These are phyloP conservation scores for Naganishia kalamii DNA, from an alignment of 768 basidiomycete species.

Conservation along the genomic window DNA sequence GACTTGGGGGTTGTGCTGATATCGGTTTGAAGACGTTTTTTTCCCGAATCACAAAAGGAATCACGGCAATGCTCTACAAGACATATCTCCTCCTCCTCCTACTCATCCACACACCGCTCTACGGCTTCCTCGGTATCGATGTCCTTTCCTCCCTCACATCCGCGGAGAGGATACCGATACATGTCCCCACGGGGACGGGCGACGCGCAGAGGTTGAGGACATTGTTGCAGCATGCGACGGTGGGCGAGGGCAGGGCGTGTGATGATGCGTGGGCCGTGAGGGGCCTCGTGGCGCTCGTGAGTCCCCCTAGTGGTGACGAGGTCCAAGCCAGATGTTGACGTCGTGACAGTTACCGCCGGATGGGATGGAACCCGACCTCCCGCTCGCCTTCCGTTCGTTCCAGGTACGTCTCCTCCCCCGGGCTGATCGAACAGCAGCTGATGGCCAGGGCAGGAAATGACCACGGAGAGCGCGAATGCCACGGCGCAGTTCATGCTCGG, in stretches of 20 bases:
- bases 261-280: slow-evolving; percentile 25
- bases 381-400: slow-evolving; percentile 26
- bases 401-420: slow-evolving; percentile 55
- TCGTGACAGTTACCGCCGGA: slow-evolving; percentile 37
- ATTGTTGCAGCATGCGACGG: slow-evolving; percentile 32
- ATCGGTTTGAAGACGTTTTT: no score
- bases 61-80: neutral
- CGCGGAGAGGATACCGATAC: neutral
- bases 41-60: neutral
- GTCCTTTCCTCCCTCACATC: neutral
- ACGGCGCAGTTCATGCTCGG: slow-evolving; percentile 77
- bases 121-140: slow-evolving; percentile 7
- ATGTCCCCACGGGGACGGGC: neutral
- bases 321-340: neutral
- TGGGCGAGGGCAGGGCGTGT: slow-evolving; percentile 35
- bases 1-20: no score
- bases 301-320: neutral
- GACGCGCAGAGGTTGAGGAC: slow-evolving; percentile 16
- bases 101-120: neutral
- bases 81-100: neutral
- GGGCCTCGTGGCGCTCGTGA: slow-evolving; percentile 22
- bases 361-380: slow-evolving; percentile 36
- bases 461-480: slow-evolving; percentile 52
- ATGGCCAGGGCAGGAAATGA: neutral
- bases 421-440: slow-evolving; percentile 46